Evolutionary conservation across 2,329 filamentous ascomycete genomes (phyloP), one percentile per base, ranked within the genome.

Genomic region (Penicillium sp.): DNA sequence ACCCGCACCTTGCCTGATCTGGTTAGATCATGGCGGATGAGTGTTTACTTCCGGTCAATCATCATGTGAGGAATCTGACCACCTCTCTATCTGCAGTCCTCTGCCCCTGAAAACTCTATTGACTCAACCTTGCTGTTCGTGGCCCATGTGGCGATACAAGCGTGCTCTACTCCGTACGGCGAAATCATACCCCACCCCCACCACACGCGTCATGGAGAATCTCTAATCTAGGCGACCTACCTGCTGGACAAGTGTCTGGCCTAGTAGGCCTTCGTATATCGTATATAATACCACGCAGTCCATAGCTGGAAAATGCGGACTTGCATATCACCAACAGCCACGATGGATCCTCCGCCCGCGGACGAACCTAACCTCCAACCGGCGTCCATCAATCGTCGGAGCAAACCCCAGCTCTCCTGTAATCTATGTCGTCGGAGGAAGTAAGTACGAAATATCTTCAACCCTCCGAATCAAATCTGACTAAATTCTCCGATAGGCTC

Each of bases 391-490:
- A 44, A 31, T 44, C 42, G 42, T 19, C 64, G 73, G 28, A 70
- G 75, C 16, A 71, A 72, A 43, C 67, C 61, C 2, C 68, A 72
- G 50, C 63, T 75, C 10, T 74, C 72, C 1, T 76, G 73, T 51
- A 69, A 69, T 31, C 57, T 63, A 5, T 75, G 73, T 52, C 60
- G 73, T 14, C 63, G 63, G 22, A 66, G 73, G 31, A 75, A 75
- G 73, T 75, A 61, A 61, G 64, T 16, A 22, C 42, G 3, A 16
- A 22, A 19, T 0, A 44, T 16, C 3, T 33, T 16, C 42, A 2
- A 44, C 6, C 22, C 6, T 28, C 28, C 4, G 3, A 19, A 31
- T 31, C 1, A 10, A 30, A 30, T 12, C 25, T 43, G 10, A 30
- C 41, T 4, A 30, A 28, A n/a, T 30, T 19, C 25, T 17, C 41